These are phyloP conservation scores for Talaromyces sp. DNA, from an alignment of 2,329 filamentous ascomycete genomes.

Conservation along the genomic window DNA sequence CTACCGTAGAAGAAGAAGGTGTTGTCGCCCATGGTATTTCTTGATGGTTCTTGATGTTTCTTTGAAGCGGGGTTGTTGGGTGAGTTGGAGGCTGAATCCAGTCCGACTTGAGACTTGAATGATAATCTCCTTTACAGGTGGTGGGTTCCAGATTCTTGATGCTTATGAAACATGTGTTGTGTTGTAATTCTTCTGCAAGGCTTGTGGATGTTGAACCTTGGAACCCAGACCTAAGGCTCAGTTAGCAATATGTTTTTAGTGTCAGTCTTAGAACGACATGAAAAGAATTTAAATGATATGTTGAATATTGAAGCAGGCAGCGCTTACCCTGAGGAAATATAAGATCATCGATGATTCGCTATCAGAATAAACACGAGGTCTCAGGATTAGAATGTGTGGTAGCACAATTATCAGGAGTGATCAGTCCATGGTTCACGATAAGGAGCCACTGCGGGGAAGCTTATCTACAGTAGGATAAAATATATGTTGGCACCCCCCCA, in stretches of 20 bases:
- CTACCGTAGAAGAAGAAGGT: conserved; percentile 61
- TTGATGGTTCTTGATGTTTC: not conserved
- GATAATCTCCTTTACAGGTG: too few species aligned
- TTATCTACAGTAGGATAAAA: not conserved
- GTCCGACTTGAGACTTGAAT: not conserved
- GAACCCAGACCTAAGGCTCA: not conserved
- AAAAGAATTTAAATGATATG: not conserved
- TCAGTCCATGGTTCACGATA: not conserved
- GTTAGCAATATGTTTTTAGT: not conserved
- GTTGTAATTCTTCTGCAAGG: too few species aligned
- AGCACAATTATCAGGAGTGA: not conserved
- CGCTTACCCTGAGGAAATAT: not conserved
- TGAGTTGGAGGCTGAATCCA: not conserved
- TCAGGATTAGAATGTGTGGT: not conserved
- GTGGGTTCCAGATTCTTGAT: too few species aligned
- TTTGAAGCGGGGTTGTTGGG: conserved; percentile 5
- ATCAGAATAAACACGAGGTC: not conserved
- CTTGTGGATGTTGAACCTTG: not conserved
- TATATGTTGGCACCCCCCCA: too few species aligned
- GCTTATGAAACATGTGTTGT: too few species aligned
- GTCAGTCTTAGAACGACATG: not conserved
- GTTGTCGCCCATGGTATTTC: conserved; percentile 46
- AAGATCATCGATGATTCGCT: not conserved
- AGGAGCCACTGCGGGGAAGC: not conserved
- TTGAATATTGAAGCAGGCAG: not conserved